Percentiles rank a stretch among this genome's conserved stretches.
These are phyloP conservation scores for Meira miltonrushii DNA, from an alignment of 1,284 basidiomycete genomes.

Conservation along the genomic window DNA sequence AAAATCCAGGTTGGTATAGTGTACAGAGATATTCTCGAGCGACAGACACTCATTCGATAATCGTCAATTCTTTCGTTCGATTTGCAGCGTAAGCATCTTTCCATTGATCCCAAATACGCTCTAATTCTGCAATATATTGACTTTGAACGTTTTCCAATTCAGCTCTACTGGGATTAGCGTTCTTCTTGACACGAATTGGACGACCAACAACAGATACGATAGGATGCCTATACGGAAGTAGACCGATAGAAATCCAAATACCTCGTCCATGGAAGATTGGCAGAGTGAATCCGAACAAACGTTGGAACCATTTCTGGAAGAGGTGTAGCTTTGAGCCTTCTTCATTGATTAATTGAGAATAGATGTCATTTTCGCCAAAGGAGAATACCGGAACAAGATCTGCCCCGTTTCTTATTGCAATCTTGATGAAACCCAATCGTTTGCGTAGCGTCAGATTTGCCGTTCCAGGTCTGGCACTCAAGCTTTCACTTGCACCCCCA, in stretches of 20 bases:
- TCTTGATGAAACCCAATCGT: slow-evolving; percentile 81
- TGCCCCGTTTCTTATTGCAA: slow-evolving; percentile 87
- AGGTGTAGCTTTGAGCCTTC: slow-evolving; percentile 79
- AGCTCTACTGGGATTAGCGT: slow-evolving; percentile 73
- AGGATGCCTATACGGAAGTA: slow-evolving; percentile 87
- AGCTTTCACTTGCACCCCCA: slow-evolving; percentile 88
- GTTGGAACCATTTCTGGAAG: slow-evolving; percentile 43
- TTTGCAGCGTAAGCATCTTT: slow-evolving; percentile 49
- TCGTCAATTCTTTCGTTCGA: slow-evolving; percentile 47
- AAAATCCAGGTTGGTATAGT: background rate
- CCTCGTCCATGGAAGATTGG: slow-evolving; percentile 78
- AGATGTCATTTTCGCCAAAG: slow-evolving; percentile 99
- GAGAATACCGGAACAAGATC: slow-evolving; percentile 53
- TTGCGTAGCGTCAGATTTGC: slow-evolving; percentile 79
- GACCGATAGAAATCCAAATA: slow-evolving; percentile 68
- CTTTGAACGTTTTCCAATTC: slow-evolving; percentile 74
- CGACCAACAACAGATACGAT: slow-evolving; percentile 88
- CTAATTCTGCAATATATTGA: slow-evolving; percentile 76
- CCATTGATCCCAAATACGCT: slow-evolving; percentile 49
- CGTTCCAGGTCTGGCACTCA: slow-evolving; percentile 89
- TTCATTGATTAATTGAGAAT: slow-evolving; percentile 89
- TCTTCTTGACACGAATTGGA: slow-evolving; percentile 74
- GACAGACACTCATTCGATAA: slow-evolving; percentile 23
- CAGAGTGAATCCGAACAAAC: slow-evolving; percentile 87
- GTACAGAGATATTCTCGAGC: background rate